These are phyloP conservation scores for Pythium periplocum DNA, from an alignment of 352 stramenopile genomes.

Conservation along the genomic window DNA sequence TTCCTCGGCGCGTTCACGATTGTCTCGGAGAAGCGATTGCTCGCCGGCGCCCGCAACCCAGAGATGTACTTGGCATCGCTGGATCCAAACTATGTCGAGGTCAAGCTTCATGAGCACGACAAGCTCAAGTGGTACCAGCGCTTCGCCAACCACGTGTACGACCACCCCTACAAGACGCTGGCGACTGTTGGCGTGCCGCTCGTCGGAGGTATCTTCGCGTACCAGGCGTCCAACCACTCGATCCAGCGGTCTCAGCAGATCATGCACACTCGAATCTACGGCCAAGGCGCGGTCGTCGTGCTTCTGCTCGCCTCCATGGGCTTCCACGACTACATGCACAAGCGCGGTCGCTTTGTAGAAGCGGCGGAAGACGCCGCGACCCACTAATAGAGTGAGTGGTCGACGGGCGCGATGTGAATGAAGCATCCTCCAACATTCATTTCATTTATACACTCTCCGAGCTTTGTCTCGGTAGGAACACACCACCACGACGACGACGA, in stretches of 20 bases:
- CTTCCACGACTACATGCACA: slow-evolving; percentile 83
- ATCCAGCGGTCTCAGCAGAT: slow-evolving; percentile 79
- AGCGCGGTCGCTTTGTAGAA: slow-evolving; percentile 57
- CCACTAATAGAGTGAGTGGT: too few relatives aligned
- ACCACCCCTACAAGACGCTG: slow-evolving; percentile 70
- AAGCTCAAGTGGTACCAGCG: slow-evolving; percentile 54
- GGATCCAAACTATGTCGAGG: slow-evolving; percentile 38
- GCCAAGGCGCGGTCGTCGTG: slow-evolving; percentile 59
- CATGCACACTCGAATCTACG: slow-evolving; percentile 86
- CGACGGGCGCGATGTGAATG: too few relatives aligned
- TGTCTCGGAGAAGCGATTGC: slow-evolving; percentile 53
- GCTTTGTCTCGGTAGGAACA: too few relatives aligned
- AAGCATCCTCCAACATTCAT: too few relatives aligned
- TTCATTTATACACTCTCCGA: too few relatives aligned
- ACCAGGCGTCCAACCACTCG: slow-evolving; percentile 61
- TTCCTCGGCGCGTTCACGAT: slow-evolving; percentile 63
- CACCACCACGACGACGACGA: too few relatives aligned
- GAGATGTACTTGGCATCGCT: slow-evolving; percentile 62
- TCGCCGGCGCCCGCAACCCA: slow-evolving; percentile 63
- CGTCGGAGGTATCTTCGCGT: slow-evolving; percentile 67
- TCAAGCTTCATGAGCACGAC: slow-evolving; percentile 23
- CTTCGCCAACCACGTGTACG: slow-evolving; percentile 70
- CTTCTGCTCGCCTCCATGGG: slow-evolving; percentile 75
- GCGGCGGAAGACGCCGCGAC: neutral
- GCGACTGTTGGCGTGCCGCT: slow-evolving; percentile 46